phyloP scores from a whole-genome alignment of 2,329 filamentous ascomycete genomes.

The Penicillium sp. region DNA sequence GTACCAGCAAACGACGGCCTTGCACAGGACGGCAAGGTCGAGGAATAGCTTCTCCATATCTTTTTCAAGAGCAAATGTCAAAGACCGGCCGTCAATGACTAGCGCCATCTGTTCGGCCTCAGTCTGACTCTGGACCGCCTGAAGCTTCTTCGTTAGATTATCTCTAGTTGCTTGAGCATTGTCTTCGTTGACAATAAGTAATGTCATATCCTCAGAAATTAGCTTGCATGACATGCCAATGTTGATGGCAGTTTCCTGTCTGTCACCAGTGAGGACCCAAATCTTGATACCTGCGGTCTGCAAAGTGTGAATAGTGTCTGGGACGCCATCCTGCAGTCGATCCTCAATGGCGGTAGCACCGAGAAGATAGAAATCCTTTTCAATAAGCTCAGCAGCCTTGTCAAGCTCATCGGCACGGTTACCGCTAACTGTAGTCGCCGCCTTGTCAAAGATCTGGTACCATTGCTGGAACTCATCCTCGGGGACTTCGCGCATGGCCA shows the following conservation, averaged over 20 bases:
- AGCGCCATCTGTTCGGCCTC: constrained; percentile 82
- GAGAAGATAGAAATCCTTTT: constrained; percentile 87
- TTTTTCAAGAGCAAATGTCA: constrained; percentile 90
- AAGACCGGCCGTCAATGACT: constrained; percentile 93
- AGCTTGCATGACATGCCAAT: constrained; percentile 99
- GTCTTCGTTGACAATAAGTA: constrained; percentile 95
- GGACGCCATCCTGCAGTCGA: constrained; percentile 93
- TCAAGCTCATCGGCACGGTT: constrained; percentile 94
- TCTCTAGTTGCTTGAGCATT: constrained; percentile 76
- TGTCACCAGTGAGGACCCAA: constrained; percentile 96
- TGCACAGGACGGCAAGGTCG: constrained; percentile 92
- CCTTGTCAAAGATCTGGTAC: constrained; percentile 83
- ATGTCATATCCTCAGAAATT: constrained; percentile 97
- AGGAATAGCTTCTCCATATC: constrained; percentile 93
- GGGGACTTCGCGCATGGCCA: constrained; percentile 90
- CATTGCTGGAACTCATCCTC: constrained; percentile 90
- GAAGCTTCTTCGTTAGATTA: constrained; percentile 90
- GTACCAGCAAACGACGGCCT: constrained; percentile 92
- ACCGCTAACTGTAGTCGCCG: constrained; percentile 86
- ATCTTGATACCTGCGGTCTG: constrained; percentile 98
- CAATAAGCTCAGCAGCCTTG: constrained; percentile 95
- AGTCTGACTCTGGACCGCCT: constrained; percentile 82
- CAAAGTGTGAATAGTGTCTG: constrained; percentile 95
- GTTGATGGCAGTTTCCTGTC: constrained; percentile 98
- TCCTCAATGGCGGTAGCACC: constrained; percentile 98